These are phyloP conservation scores for Gentiana macrophylla DNA, from an alignment of 257 asterid species.

Conservation along the genomic window DNA sequence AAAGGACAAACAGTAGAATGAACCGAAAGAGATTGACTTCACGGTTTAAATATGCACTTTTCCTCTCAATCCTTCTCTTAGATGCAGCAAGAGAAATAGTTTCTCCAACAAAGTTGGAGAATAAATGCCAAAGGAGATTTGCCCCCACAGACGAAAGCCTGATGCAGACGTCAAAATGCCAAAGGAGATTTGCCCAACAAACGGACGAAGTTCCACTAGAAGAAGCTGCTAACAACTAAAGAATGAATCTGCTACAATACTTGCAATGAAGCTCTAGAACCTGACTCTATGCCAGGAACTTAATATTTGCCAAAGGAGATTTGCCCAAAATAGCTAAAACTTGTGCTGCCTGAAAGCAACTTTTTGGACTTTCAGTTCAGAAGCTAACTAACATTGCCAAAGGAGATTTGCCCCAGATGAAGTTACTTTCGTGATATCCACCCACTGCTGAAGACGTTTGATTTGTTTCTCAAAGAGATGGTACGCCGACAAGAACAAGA, in stretches of 20 bases:
- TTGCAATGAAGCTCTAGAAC: conserved; percentile 11
- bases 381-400: conserved; percentile 36
- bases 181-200: conserved; percentile 64
- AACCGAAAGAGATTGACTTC: neutral
- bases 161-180: conserved; percentile 49
- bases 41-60: neutral
- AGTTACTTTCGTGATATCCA: conserved; percentile 17
- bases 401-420: conserved; percentile 52
- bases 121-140: conserved; percentile 87
- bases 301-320: conserved; percentile 54
- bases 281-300: conserved; percentile 9
- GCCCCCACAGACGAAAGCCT: conserved; percentile 37
- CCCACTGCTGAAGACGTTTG: conserved; percentile 22
- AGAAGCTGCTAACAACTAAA: conserved; percentile 5
- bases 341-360: conserved; percentile 20
- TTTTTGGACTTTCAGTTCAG: conserved; percentile 16
- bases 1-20: too few relatives aligned
- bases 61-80: conserved; percentile 12
- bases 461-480: conserved; percentile 18
- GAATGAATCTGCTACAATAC: neutral
- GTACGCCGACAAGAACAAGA: conserved; percentile 11
- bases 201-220: conserved; percentile 15
- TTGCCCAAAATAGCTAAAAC: conserved; percentile 30
- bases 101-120: conserved; percentile 55
- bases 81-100: conserved; percentile 19